Base-by-base conservation (phyloP, 768 basidiomycete species). In the Clitopilus passeckerianus region DNA sequence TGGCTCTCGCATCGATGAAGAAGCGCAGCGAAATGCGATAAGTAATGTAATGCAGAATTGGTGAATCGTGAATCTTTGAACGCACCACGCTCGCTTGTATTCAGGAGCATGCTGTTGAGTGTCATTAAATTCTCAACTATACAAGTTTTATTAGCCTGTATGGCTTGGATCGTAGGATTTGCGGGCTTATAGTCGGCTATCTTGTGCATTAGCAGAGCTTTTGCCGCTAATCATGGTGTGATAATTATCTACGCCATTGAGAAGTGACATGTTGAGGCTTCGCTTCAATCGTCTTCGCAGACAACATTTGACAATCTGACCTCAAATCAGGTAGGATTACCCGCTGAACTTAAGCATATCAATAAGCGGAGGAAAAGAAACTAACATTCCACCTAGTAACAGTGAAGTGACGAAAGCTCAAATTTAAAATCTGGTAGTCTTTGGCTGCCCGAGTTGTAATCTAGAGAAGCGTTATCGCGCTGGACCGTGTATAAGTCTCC, bases 341-440 rank as follows among this genome's bases (percentile, higher is more conserved):
- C n/a, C n/a, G n/a, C n/a, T n/a, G n/a, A n/a, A n/a, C n/a, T n/a
- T n/a, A n/a, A n/a, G n/a, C n/a, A n/a, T n/a, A n/a, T n/a, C n/a
- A n/a, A n/a, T n/a, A n/a, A n/a, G n/a, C n/a, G n/a, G n/a, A n/a
- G 87, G 87, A 88, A 88, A 89, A 89, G 87, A 87, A 89, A 89
- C 86, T 87, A 89, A 89, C 87, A 82, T 87, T 88, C 88, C 84
- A 87, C 85, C 80, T 85, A 87, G 87, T 88, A 88, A 85, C 87
- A 88, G 87, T 86, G 87, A 87, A 89, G 83, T 75, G 83, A 87
- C 85, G 88, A 83, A 75, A 86, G 85, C 86, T 87, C 86, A 87
- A 87, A 86, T 86, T 87, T 86, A 77, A 80, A 87, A 87, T 86
- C 86, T 86, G 86, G 80, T 77, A 86, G 79, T 75, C 77, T 74